Conservation (phyloP, 1,139 yeast species). For the Protomyces macrosporus region DNA sequence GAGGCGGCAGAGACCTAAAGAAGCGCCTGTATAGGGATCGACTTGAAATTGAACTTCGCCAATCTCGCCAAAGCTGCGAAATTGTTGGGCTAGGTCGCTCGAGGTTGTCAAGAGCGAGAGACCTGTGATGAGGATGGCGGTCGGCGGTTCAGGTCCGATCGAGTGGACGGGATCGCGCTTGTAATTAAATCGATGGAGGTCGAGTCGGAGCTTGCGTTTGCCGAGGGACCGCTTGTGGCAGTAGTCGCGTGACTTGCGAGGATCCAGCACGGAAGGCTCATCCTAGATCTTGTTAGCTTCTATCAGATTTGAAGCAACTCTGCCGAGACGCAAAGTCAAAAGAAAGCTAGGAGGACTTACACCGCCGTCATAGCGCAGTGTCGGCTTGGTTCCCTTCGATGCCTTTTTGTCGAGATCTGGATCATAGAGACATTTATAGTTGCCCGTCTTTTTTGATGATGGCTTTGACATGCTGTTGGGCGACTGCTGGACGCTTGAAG, state of each 20-base stretch:
- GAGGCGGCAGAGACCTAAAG: conserved; percentile 67
- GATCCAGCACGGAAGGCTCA: conserved; percentile 3
- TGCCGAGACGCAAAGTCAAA: neutral
- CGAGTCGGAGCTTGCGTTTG: conserved; percentile 12
- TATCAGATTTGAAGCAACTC: neutral
- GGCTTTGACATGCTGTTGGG: neutral
- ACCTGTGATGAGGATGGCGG: conserved; percentile 66
- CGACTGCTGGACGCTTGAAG: neutral
- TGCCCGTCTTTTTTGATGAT: neutral
- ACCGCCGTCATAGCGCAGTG: conserved; percentile 27
- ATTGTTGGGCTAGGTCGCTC: conserved; percentile 48
- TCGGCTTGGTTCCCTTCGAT: conserved; percentile 9
- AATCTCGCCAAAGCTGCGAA: conserved; percentile 59
- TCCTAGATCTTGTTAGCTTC: neutral
- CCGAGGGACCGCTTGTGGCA: conserved; percentile 7
- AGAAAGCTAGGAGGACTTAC: neutral
- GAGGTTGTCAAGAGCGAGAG: conserved; percentile 49
- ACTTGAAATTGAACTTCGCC: conserved; percentile 54
- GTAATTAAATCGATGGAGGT: conserved; percentile 6
- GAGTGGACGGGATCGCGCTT: conserved; percentile 56
- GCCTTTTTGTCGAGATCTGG: conserved; percentile 28
- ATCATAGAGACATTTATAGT: conserved; percentile 26
- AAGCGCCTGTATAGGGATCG: conserved; percentile 75
- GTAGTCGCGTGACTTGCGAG: conserved; percentile 19
- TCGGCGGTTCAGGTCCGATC: conserved; percentile 68